Evolutionary conservation across 768 basidiomycete species (phyloP).

Genomic region (Leccinum rimulosum): DNA sequence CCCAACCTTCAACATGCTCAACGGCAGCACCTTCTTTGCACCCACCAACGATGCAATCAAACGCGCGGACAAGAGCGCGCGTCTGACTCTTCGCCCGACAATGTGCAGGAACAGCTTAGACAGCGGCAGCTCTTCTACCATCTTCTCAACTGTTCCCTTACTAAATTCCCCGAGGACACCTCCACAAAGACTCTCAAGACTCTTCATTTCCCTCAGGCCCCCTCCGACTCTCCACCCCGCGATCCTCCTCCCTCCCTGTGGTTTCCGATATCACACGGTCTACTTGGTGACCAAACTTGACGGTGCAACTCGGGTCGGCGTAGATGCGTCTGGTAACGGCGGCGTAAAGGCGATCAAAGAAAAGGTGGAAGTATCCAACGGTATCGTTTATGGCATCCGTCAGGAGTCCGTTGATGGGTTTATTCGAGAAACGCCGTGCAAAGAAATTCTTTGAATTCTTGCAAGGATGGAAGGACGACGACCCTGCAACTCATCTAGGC

Average conservation of each 20-base stretch:
- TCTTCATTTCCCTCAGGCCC: slow-evolving; percentile 62
- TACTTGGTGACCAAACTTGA: slow-evolving; percentile 66
- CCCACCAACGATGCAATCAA: slow-evolving; percentile 91
- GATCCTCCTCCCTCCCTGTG: slow-evolving; percentile 78
- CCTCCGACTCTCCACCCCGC: slow-evolving; percentile 55
- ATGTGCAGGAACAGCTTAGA: slow-evolving; percentile 77
- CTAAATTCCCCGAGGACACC: slow-evolving; percentile 40
- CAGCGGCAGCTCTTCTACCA: slow-evolving; percentile 97
- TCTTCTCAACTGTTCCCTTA: slow-evolving; percentile 77
- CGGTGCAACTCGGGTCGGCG: slow-evolving; percentile 56
- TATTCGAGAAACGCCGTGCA: slow-evolving; percentile 96
- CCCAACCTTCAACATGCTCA: slow-evolving; percentile 86
- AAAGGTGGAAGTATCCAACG: slow-evolving; percentile 63
- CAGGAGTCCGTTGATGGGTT: slow-evolving; percentile 93
- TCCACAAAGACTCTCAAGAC: slow-evolving; percentile 49
- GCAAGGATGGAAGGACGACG: slow-evolving; percentile 92
- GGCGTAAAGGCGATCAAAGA: slow-evolving; percentile 67
- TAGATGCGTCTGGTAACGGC: slow-evolving; percentile 75
- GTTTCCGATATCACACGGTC: slow-evolving; percentile 80
- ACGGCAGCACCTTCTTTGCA: slow-evolving; percentile 84
- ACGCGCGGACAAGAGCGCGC: slow-evolving; percentile 33
- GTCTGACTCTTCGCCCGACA: slow-evolving; percentile 54
- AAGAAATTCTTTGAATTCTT: slow-evolving; percentile 99
- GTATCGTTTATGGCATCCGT: slow-evolving; percentile 82
- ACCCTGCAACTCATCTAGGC: slow-evolving; percentile 97